Conservation (phyloP, 768 basidiomycete genomes). For the Glaciozyma antarctica region DNA sequence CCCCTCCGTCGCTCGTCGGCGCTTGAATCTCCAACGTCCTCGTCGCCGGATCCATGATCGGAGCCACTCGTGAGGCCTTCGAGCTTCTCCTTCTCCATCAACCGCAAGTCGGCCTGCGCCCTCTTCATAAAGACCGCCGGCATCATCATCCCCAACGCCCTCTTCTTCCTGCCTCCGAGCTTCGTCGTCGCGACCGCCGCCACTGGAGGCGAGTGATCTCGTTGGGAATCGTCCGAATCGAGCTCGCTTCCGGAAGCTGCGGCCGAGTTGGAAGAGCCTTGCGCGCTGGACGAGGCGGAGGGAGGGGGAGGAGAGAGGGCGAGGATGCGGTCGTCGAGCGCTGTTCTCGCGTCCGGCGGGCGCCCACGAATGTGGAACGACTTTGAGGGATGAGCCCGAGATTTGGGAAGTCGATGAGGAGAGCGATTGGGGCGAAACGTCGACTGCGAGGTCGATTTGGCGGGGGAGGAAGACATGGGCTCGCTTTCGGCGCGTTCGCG, state of each 20-base stretch:
- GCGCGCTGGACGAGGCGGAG: neutral
- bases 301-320: neutral
- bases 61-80: slow-evolving; percentile 7
- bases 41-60: slow-evolving; percentile 28
- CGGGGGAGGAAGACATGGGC: slow-evolving; percentile 11
- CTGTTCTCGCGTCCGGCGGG: neutral
- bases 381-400: slow-evolving; percentile 10
- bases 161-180: slow-evolving; percentile 19
- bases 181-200: neutral
- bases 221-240: slow-evolving; percentile 1
- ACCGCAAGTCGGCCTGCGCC: slow-evolving; percentile 29
- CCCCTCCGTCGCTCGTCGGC: neutral
- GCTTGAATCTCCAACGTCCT: slow-evolving; percentile 6
- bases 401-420: too few species aligned
- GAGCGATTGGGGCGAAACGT: neutral
- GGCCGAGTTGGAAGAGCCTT: neutral
- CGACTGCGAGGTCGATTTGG: too few species aligned
- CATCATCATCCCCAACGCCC: slow-evolving; percentile 31
- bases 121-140: slow-evolving; percentile 32
- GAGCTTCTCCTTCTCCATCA: slow-evolving; percentile 30
- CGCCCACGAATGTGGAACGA: neutral
- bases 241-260: neutral
- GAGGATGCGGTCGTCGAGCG: slow-evolving; percentile 19
- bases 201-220: neutral
- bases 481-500: slow-evolving; percentile 14